A percentile compares a stretch with the other conserved stretches of the same genome.
Conservation (phyloP, 2,329 filamentous ascomycete species). For the Calonectria naviculata region DNA sequence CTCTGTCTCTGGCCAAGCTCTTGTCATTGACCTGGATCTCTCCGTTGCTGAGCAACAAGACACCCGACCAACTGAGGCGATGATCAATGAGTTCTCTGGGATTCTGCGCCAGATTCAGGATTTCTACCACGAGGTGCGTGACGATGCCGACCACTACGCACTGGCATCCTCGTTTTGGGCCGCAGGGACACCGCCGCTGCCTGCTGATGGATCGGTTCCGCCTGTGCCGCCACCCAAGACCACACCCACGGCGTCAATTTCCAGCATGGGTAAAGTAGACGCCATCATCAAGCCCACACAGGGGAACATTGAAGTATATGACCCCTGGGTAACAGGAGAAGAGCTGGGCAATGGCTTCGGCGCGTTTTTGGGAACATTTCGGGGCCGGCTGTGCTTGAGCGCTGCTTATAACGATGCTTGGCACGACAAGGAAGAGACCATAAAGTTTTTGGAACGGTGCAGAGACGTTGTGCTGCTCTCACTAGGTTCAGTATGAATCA, state of each 20-base stretch:
- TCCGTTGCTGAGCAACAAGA: background rate
- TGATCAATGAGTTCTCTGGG: background rate
- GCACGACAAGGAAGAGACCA: slow-evolving; percentile 43
- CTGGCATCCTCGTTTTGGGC: background rate
- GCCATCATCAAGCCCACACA: slow-evolving; percentile 41
- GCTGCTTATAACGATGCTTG: slow-evolving; percentile 56
- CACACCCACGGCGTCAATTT: slow-evolving; percentile 44
- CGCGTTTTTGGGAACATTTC: slow-evolving; percentile 54
- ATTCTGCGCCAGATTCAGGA: background rate
- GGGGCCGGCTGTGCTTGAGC: slow-evolving; percentile 49
- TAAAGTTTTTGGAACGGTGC: slow-evolving; percentile 36
- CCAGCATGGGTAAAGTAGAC: slow-evolving; percentile 50
- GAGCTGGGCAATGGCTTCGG: slow-evolving; percentile 52
- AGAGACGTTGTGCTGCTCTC: slow-evolving; percentile 14
- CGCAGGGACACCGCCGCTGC: slow-evolving; percentile 20
- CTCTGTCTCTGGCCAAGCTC: background rate
- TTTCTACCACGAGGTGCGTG: background rate
- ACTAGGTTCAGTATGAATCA: background rate
- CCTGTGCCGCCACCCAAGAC: slow-evolving; percentile 41
- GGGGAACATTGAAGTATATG: slow-evolving; percentile 41
- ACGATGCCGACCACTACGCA: background rate
- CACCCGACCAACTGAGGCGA: background rate
- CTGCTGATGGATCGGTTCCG: background rate
- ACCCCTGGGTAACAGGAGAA: slow-evolving; percentile 58
- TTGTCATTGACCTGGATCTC: background rate